Conservation (phyloP, 345 rosid genomes). For the Rhodamnia argentea region DNA sequence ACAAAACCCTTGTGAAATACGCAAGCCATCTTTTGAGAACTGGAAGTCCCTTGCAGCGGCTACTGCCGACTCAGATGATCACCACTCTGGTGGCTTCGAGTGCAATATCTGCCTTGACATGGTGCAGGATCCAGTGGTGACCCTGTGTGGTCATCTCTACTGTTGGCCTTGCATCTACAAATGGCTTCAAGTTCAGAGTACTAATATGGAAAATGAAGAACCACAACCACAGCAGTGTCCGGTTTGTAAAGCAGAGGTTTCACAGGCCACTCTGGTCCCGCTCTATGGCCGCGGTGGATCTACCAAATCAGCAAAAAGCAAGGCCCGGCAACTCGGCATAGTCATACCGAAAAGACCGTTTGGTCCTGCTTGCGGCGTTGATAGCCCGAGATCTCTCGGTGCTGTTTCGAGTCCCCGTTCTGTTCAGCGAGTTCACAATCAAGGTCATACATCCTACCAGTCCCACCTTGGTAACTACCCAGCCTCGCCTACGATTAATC, state of each 20-base stretch:
- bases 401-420: neutral
- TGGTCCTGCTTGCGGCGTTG: slow-evolving; percentile 1
- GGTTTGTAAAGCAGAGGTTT: slow-evolving; percentile 32
- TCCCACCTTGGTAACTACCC: neutral
- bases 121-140: slow-evolving; percentile 84
- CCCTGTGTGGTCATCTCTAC: slow-evolving; percentile 89
- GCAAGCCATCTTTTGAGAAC: neutral
- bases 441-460: neutral
- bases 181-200: slow-evolving; percentile 63
- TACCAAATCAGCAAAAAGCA: slow-evolving; percentile 3
- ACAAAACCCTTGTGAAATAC: neutral
- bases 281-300: slow-evolving; percentile 30
- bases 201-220: slow-evolving; percentile 13
- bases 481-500: neutral
- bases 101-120: slow-evolving; percentile 75
- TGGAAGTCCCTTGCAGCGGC: slow-evolving; percentile 10
- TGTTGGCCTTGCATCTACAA: slow-evolving; percentile 98
- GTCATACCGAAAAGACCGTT: slow-evolving; percentile 15
- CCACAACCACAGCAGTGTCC: slow-evolving; percentile 26
- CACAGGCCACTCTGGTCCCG: slow-evolving; percentile 26
- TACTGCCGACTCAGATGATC: neutral
- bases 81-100: slow-evolving; percentile 14
- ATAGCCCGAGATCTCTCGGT: slow-evolving; percentile 6
- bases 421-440: neutral
- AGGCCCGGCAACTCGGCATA: slow-evolving; percentile 13